These are phyloP conservation scores for Persicaria maculosa DNA, from an alignment of 148 eudicot species.

Conservation along the genomic window DNA sequence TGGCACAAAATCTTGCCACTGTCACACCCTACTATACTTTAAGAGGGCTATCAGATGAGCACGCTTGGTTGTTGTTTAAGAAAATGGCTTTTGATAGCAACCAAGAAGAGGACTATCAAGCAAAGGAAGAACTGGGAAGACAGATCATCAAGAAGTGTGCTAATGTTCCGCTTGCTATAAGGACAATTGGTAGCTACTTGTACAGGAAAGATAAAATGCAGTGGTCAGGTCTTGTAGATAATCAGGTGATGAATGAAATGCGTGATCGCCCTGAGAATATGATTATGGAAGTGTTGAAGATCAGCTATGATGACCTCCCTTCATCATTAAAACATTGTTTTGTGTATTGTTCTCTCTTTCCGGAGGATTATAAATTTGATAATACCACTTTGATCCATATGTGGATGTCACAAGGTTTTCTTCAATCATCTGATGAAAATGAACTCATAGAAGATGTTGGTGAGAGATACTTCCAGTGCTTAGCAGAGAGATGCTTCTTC, in stretches of 20 bases:
- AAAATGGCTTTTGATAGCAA: conserved; percentile 17
- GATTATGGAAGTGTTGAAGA: conserved; percentile 22
- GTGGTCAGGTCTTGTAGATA: conserved; percentile 20
- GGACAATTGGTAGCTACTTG: conserved; percentile 26
- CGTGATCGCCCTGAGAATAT: background rate
- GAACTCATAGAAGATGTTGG: too few relatives aligned
- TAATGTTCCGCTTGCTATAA: conserved; percentile 22
- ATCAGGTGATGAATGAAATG: conserved; percentile 5
- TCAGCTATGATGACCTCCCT: conserved; percentile 25
- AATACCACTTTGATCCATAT: too few relatives aligned
- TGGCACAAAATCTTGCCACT: conserved; percentile 19
- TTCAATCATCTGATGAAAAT: too few relatives aligned
- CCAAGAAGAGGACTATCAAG: background rate
- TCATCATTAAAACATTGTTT: background rate
- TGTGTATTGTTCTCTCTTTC: too few relatives aligned
- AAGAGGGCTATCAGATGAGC: conserved; percentile 19
- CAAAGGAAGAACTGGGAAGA: background rate
- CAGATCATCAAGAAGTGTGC: conserved; percentile 17
- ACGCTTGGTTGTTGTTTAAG: conserved; percentile 23
- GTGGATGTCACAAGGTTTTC: too few relatives aligned
- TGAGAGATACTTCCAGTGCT: too few relatives aligned
- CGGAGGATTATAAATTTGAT: too few relatives aligned
- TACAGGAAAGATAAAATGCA: conserved; percentile 9
- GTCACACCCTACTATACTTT: conserved; percentile 6
- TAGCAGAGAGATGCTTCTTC: too few relatives aligned